Evolutionary conservation across 306 rosid genomes (phyloP).

Genomic region (Trichosanthes cucumerina): DNA sequence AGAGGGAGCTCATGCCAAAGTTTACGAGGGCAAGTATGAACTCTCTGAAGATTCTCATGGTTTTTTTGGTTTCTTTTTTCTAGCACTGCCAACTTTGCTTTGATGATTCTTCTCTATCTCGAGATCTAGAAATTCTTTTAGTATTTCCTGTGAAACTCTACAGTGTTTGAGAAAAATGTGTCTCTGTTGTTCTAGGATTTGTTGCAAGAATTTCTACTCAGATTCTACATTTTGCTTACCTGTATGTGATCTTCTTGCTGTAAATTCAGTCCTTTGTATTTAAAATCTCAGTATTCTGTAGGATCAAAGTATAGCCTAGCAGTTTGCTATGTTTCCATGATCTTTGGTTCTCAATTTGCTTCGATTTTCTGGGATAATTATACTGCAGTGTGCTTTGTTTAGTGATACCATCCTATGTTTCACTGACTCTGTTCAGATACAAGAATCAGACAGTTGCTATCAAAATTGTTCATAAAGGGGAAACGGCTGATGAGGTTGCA

Average conservation of each 20-base stretch:
- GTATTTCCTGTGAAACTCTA: not conserved
- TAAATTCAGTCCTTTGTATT: not conserved
- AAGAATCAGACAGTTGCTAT: constrained; percentile 80
- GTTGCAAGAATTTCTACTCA: not conserved
- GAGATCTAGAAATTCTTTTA: constrained; percentile 3
- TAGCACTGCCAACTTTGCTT: not conserved
- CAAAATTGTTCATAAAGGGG: constrained; percentile 74
- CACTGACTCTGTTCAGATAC: constrained; percentile 39
- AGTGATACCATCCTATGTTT: constrained; percentile 13
- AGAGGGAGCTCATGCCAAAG: constrained; percentile 96
- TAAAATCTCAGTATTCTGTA: not conserved
- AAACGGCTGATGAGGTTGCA: constrained; percentile 55
- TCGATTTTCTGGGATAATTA: constrained; percentile 8
- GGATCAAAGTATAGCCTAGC: not conserved
- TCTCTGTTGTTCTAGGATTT: not conserved
- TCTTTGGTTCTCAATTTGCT: not conserved
- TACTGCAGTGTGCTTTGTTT: constrained; percentile 1
- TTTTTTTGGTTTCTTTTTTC: not conserved
- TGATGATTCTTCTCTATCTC: constrained; percentile 6
- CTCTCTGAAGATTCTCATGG: constrained; percentile 7
- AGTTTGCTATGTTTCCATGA: constrained; percentile 5
- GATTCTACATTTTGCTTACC: not conserved
- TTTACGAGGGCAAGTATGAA: constrained; percentile 77
- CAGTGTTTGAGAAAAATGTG: not conserved
- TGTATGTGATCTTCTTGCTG: not conserved